These are phyloP conservation scores for Pichia heedii DNA, from an alignment of 805 yeast genomes.

Conservation along the genomic window DNA sequence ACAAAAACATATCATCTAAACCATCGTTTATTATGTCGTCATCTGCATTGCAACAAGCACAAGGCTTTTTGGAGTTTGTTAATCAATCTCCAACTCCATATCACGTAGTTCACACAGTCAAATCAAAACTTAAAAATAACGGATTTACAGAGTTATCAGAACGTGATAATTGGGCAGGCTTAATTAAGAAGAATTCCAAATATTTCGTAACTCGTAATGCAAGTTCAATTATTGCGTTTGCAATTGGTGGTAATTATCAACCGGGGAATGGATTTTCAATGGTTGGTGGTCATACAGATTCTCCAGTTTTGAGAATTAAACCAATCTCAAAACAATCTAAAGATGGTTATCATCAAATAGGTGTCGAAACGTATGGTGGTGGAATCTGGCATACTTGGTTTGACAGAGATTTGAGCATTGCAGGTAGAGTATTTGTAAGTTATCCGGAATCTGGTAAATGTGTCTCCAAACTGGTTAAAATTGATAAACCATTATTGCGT, in stretches of 20 bases:
- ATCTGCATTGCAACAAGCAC: constrained; percentile 30
- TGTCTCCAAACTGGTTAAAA: constrained; percentile 63
- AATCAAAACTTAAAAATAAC: constrained; percentile 40
- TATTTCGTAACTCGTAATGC: constrained; percentile 86
- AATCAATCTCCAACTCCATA: constrained; percentile 89
- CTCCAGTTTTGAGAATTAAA: constrained; percentile 82
- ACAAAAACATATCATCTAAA: not conserved
- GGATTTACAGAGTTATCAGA: constrained; percentile 74
- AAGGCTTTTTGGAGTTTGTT: constrained; percentile 67
- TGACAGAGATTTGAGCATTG: constrained; percentile 84
- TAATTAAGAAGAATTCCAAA: constrained; percentile 46
- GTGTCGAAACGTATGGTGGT: constrained; percentile 93
- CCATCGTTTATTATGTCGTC: constrained; percentile 7
- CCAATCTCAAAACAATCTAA: constrained; percentile 65
- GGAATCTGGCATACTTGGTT: constrained; percentile 97
- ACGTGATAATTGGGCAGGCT: constrained; percentile 57
- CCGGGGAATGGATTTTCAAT: constrained; percentile 81
- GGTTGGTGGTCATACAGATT: constrained; percentile 94
- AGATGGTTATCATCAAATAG: constrained; percentile 81
- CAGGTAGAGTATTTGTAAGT: constrained; percentile 79
- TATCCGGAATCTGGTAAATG: constrained; percentile 37
- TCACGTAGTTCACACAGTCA: constrained; percentile 73
- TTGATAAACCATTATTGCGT: constrained; percentile 75
- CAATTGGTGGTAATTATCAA: constrained; percentile 61
- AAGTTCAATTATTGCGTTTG: constrained; percentile 81